These are phyloP conservation scores for Cutaneotrichosporon curvatum DNA, from an alignment of 1,284 basidiomycete genomes.

Conservation along the genomic window DNA sequence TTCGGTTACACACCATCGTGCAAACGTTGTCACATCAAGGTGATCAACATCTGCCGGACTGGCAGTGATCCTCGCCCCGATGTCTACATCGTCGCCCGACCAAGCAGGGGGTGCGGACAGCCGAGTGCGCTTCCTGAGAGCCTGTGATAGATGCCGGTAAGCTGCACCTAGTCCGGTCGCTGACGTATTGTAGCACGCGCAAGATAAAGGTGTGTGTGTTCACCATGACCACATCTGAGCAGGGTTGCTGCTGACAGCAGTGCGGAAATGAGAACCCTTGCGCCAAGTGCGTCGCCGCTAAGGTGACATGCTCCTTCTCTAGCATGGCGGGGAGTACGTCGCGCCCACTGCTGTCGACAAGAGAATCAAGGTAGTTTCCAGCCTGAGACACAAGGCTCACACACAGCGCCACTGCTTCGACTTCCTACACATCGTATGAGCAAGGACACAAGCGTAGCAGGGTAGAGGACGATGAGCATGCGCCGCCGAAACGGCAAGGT, in stretches of 20 bases:
- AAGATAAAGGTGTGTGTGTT: slow-evolving; percentile 16
- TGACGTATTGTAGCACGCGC: slow-evolving; percentile 1
- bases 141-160: slow-evolving; percentile 15
- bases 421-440: neutral
- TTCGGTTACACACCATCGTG: no score
- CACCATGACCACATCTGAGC: no score
- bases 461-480: neutral
- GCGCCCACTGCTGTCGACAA: slow-evolving; percentile 5
- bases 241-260: neutral
- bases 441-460: neutral
- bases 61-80: no score
- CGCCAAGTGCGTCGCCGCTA: slow-evolving; percentile 10
- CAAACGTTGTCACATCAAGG: no score
- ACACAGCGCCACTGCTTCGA: neutral
- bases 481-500: slow-evolving; percentile 2
- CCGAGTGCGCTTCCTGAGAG: slow-evolving; percentile 13
- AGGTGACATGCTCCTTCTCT: slow-evolving; percentile 8
- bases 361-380: slow-evolving; percentile 5
- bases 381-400: neutral
- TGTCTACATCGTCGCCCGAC: no score
- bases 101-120: neutral
- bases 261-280: slow-evolving; percentile 15
- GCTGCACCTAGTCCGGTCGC: neutral
- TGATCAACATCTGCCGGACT: no score
- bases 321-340: slow-evolving; percentile 1